Base-by-base conservation (phyloP, 2,329 filamentous ascomycete genomes). In the Diaporthe helianthi region DNA sequence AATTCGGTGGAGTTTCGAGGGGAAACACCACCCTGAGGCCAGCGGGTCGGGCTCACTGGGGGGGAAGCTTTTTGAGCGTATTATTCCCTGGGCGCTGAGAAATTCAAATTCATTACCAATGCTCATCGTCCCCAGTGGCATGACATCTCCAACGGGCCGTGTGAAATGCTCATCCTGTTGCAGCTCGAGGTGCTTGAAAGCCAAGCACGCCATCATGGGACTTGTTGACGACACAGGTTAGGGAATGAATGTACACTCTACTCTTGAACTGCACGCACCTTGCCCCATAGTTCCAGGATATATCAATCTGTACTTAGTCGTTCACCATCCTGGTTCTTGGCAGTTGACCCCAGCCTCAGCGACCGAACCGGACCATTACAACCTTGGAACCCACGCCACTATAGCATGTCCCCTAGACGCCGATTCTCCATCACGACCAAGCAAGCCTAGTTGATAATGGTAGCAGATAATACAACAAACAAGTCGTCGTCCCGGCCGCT, bases 151-250 rank as follows among this genome's bases (percentile, higher is more conserved):
- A 49, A 58, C 36, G 51, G 41, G 24, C 22, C 29, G 26, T 36
- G 53, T 44, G 53, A 29, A 67, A 29, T 71, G 49, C 66, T 66
- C 69, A 71, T 69, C 13, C 38, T 26, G 24, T 26, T 65, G 69
- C 69, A 71, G 60, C 38, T 61, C 69, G 69, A 71, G 55, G 63
- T 67, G 70, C 55, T 67, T 51, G 67, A 58, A 60, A 67, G 55
- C 55, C 15, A 54, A 71, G 70, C 70, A 71, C 70, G 70, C 70
- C 47, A 71, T 71, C 51, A 58, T 46, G 44, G 54, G 46, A 31
- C 46, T 36, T n/a, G 22, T 54, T 71, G 70, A 71, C 70, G 70
- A 71, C 67, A 71, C 54, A 38, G 13, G n/a, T 55, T 52, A 41
- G 63, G 55, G 55, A 46, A 49, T 31, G 55, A 46, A 49, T 31